Percentiles rank a stretch among this genome's conserved stretches.
Conservation (phyloP, 176 grass and related monocot species). For the Oryza brachyantha region DNA sequence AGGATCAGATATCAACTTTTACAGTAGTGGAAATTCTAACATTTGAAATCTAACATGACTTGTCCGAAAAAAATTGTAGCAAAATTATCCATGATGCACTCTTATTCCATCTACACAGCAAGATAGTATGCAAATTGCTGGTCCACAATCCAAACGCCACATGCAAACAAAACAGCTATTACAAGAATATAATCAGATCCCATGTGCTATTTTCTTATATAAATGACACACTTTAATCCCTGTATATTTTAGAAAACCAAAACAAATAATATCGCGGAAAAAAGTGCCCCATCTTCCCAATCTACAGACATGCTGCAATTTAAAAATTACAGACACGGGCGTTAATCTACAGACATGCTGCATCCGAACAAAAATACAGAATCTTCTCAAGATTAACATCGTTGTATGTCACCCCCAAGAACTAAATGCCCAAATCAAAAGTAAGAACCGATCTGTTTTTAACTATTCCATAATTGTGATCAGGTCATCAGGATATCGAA, state of each 20-base stretch:
- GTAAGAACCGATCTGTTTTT: neutral
- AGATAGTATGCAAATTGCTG: neutral
- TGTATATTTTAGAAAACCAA: neutral
- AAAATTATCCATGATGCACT: neutral
- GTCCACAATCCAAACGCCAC: neutral
- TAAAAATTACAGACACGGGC: neutral
- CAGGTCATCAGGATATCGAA: neutral
- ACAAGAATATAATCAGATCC: neutral
- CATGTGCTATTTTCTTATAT: neutral
- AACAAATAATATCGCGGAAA: neutral
- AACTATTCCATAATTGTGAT: neutral
- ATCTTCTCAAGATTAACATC: neutral
- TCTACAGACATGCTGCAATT: neutral
- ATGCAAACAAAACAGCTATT: neutral
- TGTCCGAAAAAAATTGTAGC: neutral
- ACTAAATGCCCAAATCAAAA: neutral
- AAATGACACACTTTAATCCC: neutral
- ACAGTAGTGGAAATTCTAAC: slow-evolving; percentile 23
- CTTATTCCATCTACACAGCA: neutral
- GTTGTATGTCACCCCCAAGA: neutral
- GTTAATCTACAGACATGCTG: neutral
- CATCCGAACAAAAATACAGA: slow-evolving; percentile 1
- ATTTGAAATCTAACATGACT: neutral
- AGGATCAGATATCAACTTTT: slow-evolving; percentile 23
- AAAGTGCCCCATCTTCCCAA: neutral